These are phyloP conservation scores for Castanospermum australe DNA, from an alignment of 306 rosid species.

Conservation along the genomic window DNA sequence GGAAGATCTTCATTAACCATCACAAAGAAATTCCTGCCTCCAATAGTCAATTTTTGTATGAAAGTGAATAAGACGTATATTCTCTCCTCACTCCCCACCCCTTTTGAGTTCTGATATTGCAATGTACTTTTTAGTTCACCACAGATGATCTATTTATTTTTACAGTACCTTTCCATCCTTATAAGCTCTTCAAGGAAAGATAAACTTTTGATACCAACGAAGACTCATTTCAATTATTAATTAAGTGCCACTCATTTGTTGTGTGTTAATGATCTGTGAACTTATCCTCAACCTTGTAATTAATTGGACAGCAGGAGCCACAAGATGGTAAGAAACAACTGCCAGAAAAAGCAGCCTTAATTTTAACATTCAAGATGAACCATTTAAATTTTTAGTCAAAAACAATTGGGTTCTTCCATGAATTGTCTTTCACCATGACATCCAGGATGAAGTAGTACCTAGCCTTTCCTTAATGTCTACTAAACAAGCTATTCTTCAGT, in stretches of 20 bases:
- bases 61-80: not conserved
- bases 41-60: not conserved
- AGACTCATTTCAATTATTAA: not conserved
- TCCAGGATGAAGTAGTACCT: conserved; percentile 1
- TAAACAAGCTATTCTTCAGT: not conserved
- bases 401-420: not conserved
- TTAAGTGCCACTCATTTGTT: not conserved
- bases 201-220: not conserved
- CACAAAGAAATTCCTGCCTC: not conserved
- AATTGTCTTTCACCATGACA: not conserved
- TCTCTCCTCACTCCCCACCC: not conserved
- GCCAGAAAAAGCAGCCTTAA: not conserved
- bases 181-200: not conserved
- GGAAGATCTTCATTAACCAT: not conserved
- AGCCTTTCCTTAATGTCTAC: not conserved
- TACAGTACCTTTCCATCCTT: not conserved
- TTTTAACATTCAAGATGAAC: not conserved
- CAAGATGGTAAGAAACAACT: not conserved
- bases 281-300: not conserved
- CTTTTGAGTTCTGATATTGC: not conserved
- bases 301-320: not conserved
- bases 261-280: not conserved
- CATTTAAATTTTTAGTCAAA: not conserved
- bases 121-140: not conserved
- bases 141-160: not conserved